Percentiles rank a stretch among this genome's conserved stretches.
These are phyloP conservation scores for Ogataea wickerhamii DNA, from an alignment of 805 yeast genomes.

Conservation along the genomic window DNA sequence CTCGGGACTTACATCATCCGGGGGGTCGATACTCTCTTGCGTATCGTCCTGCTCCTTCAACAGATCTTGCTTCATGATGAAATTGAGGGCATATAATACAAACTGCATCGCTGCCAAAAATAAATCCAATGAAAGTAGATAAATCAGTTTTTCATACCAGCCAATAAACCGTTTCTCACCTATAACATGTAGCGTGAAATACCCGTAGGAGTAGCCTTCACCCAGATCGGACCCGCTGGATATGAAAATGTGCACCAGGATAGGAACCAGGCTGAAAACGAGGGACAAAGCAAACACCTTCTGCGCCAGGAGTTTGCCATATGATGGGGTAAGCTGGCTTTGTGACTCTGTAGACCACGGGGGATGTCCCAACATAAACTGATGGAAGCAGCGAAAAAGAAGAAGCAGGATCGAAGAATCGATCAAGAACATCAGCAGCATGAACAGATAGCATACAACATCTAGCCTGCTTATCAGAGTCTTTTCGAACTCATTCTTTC, in stretches of 20 bases:
- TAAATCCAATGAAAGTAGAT: slow-evolving; percentile 30
- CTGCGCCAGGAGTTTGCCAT: slow-evolving; percentile 28
- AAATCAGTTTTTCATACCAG: slow-evolving; percentile 26
- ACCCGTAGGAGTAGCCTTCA: slow-evolving; percentile 34
- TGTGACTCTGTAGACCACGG: slow-evolving; percentile 34
- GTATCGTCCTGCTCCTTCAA: slow-evolving; percentile 23
- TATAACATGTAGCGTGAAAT: slow-evolving; percentile 40
- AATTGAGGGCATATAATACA: slow-evolving; percentile 30
- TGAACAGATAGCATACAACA: slow-evolving; percentile 34
- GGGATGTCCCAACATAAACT: slow-evolving; percentile 38
- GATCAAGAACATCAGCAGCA: slow-evolving; percentile 38
- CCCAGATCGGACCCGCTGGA: slow-evolving; percentile 26
- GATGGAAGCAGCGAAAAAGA: slow-evolving; percentile 33
- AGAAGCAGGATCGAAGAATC: slow-evolving; percentile 39
- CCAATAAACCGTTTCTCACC: slow-evolving; percentile 38
- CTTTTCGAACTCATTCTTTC: slow-evolving; percentile 38
- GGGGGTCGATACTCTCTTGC: slow-evolving; percentile 6
- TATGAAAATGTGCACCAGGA: slow-evolving; percentile 35
- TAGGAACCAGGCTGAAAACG: slow-evolving; percentile 23
- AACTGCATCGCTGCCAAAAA: slow-evolving; percentile 31
- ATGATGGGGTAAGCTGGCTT: slow-evolving; percentile 18
- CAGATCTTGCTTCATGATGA: slow-evolving; percentile 27
- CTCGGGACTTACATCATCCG: slow-evolving; percentile 6
- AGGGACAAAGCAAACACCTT: slow-evolving; percentile 28
- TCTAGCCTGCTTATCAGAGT: slow-evolving; percentile 36